Base-by-base conservation (phyloP, 163 green algal species). In the Chloromonas sp. region DNA sequence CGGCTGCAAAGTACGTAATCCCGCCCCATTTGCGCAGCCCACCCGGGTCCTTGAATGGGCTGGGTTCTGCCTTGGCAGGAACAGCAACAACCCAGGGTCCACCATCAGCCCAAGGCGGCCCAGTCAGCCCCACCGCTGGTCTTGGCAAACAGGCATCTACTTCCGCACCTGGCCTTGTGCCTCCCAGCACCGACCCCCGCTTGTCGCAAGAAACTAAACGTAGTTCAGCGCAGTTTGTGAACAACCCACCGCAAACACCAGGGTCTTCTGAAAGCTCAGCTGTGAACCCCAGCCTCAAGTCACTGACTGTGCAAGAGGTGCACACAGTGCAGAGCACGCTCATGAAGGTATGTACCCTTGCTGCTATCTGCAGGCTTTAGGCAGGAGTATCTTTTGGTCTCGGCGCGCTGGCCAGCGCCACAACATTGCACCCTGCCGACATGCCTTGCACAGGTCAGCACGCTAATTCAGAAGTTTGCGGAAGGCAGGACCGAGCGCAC, bases 401-500 rank as follows among this genome's bases (percentile, higher is more conserved):
- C 36, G 36, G 36, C 36, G 36, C 36, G 36, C 36, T 36, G 36
- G 36, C 36, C 36, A 36, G 36, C 36, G 36, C 36, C 36, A 36
- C 36, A 36, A 36, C 36, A 36, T 36, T 36, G 36, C 36, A 36
- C 36, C 36, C 36, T 36, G 36, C 36, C 36, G 36, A 36, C 36
- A 36, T 36, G 36, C 36, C 36, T 36, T 36, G 36, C 77, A 57
- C 87, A 93, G 90, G 88, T 92, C 85, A 93, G 90, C 85, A 81
- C 85, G 58, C 85, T 93, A 2, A 92, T 93, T 60, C 87, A 92
- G 57, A 87, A 83, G 14, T 92, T 93, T 84, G 88, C 90, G 2
- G 90, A 92, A 60, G 90, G 83, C 14, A 83, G 77, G 14, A 88
- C 62, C 77, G 90, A 93, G 83, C 82, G 86, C 1, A 87, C 88